phyloP scores from a whole-genome alignment of 495 filamentous ascomycete species.

The Penicillium nucicola region DNA sequence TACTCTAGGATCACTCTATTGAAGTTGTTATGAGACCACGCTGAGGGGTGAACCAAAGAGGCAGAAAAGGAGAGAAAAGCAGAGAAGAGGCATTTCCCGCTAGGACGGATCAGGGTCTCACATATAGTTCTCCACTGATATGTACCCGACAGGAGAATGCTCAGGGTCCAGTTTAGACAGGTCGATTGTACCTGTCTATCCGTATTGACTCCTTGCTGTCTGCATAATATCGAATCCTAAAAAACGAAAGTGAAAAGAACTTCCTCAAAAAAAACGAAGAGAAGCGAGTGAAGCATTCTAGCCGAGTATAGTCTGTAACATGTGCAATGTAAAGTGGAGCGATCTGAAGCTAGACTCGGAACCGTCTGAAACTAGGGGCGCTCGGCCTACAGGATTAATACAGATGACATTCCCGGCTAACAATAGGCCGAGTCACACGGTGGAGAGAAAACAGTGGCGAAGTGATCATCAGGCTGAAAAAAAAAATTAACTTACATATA shows the following conservation, averaged over 20 bases:
- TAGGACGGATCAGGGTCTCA: slow-evolving; percentile 10
- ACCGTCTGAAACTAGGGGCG: slow-evolving; percentile 22
- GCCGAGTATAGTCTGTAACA: no score
- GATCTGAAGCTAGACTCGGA: slow-evolving; percentile 4
- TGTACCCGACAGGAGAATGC: no score
- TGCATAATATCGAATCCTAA: no score
- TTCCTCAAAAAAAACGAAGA: no score
- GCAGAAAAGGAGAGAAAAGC: neutral
- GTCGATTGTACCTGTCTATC: no score
- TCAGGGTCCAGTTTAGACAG: no score
- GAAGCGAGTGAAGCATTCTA: no score
- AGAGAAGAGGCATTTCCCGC: neutral
- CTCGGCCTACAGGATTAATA: neutral
- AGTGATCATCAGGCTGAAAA: slow-evolving; percentile 1
- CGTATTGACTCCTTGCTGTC: neutral
- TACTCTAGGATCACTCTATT: no score
- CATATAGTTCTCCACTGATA: slow-evolving; percentile 2
- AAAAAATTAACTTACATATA: no score
- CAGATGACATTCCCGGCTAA: neutral
- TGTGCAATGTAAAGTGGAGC: neutral
- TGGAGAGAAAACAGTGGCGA: slow-evolving; percentile 1
- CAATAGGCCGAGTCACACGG: neutral
- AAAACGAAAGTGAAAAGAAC: no score
- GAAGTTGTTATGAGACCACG: no score
- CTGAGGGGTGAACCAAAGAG: neutral